Evolutionary conservation across 1,284 basidiomycete genomes (phyloP), one percentile per base, ranked within the genome.

Genomic region (Ustilago shanxiensis): DNA sequence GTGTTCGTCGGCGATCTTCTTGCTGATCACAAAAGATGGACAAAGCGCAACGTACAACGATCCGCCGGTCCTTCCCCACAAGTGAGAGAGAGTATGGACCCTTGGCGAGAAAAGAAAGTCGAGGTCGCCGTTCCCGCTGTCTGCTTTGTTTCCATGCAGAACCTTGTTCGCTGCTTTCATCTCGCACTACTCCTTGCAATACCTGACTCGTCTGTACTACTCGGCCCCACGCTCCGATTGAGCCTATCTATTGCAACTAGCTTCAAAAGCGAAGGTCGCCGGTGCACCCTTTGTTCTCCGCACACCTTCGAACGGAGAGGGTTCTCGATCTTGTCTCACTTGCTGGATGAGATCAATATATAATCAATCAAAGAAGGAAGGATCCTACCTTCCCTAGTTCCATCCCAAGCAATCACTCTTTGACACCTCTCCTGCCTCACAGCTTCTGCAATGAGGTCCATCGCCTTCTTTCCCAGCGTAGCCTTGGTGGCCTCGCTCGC

Each of bases 391-490:
- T 22, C 10, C 41, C 18, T n/a, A n/a, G 5, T 37, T 8, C 18
- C 41, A 4, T 14, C 20, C 11, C 41, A 44, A 22, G 41, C 41
- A 37, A 7, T 3, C 14, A 37, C 35, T 37, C 3, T 14, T 45
- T n/a, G 44, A 45, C n/a, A 45, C 26, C 47, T 26, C 5, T 26
- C 13, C 26, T 14, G 6, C 47, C 14, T 49, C 24, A 26, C 16
- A 10, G 29, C 29, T 41, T 49, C 44, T n/a, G 41, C 41, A n/a
- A 51, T 60, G 52, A 59, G 45, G 39, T 47, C 53, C 18, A 11
- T 35, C 39, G 10, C 53, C 20, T 47, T 60, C 35, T 52, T 70
- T 10, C 53, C 35, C 10, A 18, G 61, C 57, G 60, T 45, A 45
- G 37, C 60, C 20, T 10, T 70, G 37, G n/a, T 57, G 57, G 52